A percentile compares a stretch with the other conserved stretches of the same genome.
phyloP scores from a whole-genome alignment of 1,139 yeast genomes.

The Scheffersomyces illinoinensis region DNA sequence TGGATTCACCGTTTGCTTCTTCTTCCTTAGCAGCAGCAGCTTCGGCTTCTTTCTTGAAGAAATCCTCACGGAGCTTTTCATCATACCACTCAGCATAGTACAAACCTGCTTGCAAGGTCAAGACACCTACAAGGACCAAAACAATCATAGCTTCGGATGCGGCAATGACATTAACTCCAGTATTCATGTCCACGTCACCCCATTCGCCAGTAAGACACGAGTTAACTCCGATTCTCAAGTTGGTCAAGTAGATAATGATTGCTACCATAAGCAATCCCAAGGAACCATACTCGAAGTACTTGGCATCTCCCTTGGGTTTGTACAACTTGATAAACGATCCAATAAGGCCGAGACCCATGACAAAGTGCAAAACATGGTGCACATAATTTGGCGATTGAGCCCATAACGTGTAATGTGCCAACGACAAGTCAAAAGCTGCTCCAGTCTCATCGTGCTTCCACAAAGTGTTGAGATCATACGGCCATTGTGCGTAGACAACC shows the following conservation, averaged over 20 bases:
- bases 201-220: conserved; percentile 72
- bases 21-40: conserved; percentile 8
- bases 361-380: conserved; percentile 60
- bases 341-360: conserved; percentile 61
- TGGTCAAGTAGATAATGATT: conserved; percentile 78
- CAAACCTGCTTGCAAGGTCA: conserved; percentile 83
- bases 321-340: conserved; percentile 80
- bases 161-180: conserved; percentile 89
- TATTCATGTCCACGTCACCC: conserved; percentile 89
- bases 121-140: conserved; percentile 70
- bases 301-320: conserved; percentile 81
- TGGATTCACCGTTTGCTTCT: conserved; percentile 7
- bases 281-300: conserved; percentile 87
- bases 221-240: conserved; percentile 77
- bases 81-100: conserved; percentile 87
- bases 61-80: conserved; percentile 52
- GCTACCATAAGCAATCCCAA: conserved; percentile 70
- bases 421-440: conserved; percentile 58
- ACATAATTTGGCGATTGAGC: conserved; percentile 61
- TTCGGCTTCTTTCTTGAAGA: conserved; percentile 45
- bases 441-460: conserved; percentile 57
- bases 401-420: conserved; percentile 75
- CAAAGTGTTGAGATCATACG: conserved; percentile 79
- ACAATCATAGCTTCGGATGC: conserved; percentile 83
- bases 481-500: conserved; percentile 71